Conservation (phyloP, 2,329 filamentous ascomycete genomes). For the Cladosporium velox region DNA sequence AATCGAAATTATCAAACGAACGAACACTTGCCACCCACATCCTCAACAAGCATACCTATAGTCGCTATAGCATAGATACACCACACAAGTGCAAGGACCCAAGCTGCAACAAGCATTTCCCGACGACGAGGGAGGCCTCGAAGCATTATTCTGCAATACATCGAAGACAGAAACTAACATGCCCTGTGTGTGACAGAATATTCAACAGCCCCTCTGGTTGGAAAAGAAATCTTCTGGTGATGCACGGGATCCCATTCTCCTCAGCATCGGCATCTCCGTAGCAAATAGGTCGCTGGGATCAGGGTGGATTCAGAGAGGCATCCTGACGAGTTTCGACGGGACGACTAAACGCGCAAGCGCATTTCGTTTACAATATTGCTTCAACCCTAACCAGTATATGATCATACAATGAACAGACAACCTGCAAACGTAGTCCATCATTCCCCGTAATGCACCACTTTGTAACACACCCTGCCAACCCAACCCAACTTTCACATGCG, state of each 20-base stretch:
- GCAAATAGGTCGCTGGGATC: background rate
- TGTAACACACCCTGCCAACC: background rate
- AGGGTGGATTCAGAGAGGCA: background rate
- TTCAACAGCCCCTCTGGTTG: no score
- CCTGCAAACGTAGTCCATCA: background rate
- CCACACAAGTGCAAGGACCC: background rate
- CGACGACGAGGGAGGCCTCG: background rate
- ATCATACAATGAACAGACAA: background rate
- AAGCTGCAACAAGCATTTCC: background rate
- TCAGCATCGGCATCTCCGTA: background rate
- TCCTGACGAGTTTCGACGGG: background rate
- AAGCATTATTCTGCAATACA: background rate
- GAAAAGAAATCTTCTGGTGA: background rate
- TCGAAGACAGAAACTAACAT: background rate
- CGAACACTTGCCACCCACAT: background rate
- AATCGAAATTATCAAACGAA: background rate
- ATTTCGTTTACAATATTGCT: background rate
- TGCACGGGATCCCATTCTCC: background rate
- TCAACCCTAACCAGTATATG: background rate
- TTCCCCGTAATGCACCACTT: background rate
- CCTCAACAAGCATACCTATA: background rate
- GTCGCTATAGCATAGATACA: background rate
- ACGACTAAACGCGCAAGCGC: background rate
- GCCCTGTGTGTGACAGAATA: background rate
- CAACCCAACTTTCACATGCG: conserved; percentile 3